Evolutionary conservation across 805 yeast species (phyloP).

Genomic region (Ogataea wickerhamii): DNA sequence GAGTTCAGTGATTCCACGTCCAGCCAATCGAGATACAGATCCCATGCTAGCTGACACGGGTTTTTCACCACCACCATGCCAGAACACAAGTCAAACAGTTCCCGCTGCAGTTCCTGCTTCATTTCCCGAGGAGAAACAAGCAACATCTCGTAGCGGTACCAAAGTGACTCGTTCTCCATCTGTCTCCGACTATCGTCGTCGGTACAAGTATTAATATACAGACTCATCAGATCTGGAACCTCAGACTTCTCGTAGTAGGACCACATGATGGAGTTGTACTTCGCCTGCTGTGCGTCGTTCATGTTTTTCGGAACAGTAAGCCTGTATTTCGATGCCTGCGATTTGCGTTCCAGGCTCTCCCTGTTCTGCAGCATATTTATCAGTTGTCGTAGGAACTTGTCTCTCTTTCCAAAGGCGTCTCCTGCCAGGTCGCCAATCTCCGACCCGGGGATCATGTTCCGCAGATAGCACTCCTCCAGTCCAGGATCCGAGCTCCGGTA

Average conservation of each 20-base stretch:
- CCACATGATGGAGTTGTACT: slow-evolving; percentile 42
- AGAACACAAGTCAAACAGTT: slow-evolving; percentile 54
- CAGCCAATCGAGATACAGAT: slow-evolving; percentile 64
- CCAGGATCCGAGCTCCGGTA: slow-evolving; percentile 22
- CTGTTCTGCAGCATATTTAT: slow-evolving; percentile 36
- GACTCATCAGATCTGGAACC: slow-evolving; percentile 51
- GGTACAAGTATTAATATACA: slow-evolving; percentile 50
- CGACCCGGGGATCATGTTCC: slow-evolving; percentile 53
- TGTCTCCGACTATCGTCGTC: slow-evolving; percentile 58
- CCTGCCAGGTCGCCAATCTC: slow-evolving; percentile 52
- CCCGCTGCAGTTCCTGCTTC: slow-evolving; percentile 38
- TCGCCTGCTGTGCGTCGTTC: slow-evolving; percentile 37
- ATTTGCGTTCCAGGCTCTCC: slow-evolving; percentile 42
- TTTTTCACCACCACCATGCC: slow-evolving; percentile 72
- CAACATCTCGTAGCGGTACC: slow-evolving; percentile 53
- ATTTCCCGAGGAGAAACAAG: slow-evolving; percentile 44
- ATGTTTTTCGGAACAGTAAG: slow-evolving; percentile 44
- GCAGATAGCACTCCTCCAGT: slow-evolving; percentile 46
- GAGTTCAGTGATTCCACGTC: slow-evolving; percentile 52
- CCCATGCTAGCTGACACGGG: slow-evolving; percentile 66
- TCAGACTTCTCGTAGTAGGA: slow-evolving; percentile 46
- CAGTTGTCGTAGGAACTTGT: slow-evolving; percentile 42
- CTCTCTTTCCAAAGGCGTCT: slow-evolving; percentile 43
- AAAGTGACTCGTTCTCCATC: slow-evolving; percentile 58
- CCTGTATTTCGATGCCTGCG: slow-evolving; percentile 43